A percentile compares a stretch with the other conserved stretches of the same genome.
phyloP scores from a whole-genome alignment of 768 basidiomycete species.

The Suillus subalutaceus region DNA sequence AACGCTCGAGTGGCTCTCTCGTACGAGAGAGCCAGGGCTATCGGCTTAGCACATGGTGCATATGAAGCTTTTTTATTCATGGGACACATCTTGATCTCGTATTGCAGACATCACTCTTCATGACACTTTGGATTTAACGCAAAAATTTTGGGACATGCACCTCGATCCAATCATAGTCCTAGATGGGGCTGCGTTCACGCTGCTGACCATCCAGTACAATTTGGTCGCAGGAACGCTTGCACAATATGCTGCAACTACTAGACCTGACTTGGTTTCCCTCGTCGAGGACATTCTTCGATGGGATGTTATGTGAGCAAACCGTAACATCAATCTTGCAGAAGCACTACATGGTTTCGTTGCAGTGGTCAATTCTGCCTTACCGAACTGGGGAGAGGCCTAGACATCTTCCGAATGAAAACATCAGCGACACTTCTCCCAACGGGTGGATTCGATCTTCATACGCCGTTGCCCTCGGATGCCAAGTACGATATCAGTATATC shows the following conservation, averaged over 20 bases:
- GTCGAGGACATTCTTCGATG: slow-evolving; percentile 33
- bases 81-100: background rate
- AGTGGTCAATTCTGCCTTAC: slow-evolving; percentile 49
- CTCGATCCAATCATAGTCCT: slow-evolving; percentile 32
- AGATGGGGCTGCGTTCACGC: slow-evolving; percentile 36
- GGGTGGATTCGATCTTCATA: slow-evolving; percentile 42
- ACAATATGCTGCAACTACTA: slow-evolving; percentile 20
- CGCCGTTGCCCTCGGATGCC: slow-evolving; percentile 37
- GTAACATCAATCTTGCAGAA: no score
- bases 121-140: slow-evolving; percentile 34
- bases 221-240: slow-evolving; percentile 42
- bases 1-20: background rate
- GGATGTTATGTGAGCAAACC: background rate
- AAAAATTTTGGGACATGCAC: slow-evolving; percentile 40
- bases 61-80: background rate
- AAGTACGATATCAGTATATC: slow-evolving; percentile 33
- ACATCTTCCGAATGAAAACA: slow-evolving; percentile 46
- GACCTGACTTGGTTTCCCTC: slow-evolving; percentile 26
- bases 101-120: slow-evolving; percentile 28
- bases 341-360: background rate
- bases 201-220: slow-evolving; percentile 43
- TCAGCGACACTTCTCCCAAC: slow-evolving; percentile 40
- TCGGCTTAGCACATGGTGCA: background rate
- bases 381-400: slow-evolving; percentile 51
- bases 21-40: slow-evolving; percentile 1